A percentile compares a stretch with the other conserved stretches of the same genome.
These are phyloP conservation scores for Cutaneotrichosporon dermatis DNA, from an alignment of 1,284 basidiomycete genomes.

Conservation along the genomic window DNA sequence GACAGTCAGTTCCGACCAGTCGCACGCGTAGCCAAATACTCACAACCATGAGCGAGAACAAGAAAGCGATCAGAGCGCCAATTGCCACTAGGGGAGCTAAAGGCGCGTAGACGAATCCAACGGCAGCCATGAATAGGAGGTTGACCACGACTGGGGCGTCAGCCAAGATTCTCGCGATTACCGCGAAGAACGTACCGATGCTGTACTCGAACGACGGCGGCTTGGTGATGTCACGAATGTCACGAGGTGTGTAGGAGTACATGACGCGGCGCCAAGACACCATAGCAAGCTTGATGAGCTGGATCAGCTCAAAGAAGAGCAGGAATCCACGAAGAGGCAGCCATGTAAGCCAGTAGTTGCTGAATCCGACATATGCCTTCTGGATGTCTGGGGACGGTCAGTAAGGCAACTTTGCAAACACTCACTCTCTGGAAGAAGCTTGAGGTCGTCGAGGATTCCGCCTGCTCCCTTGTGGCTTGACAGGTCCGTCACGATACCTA, in stretches of 20 bases:
- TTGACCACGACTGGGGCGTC: slow-evolving; percentile 41
- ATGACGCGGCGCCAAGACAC: slow-evolving; percentile 78
- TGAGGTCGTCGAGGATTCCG: slow-evolving; percentile 54
- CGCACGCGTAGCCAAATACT: slow-evolving; percentile 11
- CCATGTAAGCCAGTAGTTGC: slow-evolving; percentile 80
- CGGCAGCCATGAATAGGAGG: slow-evolving; percentile 75
- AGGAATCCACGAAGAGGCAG: slow-evolving; percentile 93
- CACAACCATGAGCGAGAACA: slow-evolving; percentile 53
- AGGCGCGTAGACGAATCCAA: slow-evolving; percentile 85
- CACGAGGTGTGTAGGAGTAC: slow-evolving; percentile 92
- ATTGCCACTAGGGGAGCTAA: slow-evolving; percentile 74
- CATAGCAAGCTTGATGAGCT: slow-evolving; percentile 83
- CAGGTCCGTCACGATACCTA: slow-evolving; percentile 55
- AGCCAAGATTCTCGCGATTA: no score
- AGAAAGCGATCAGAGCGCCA: slow-evolving; percentile 69
- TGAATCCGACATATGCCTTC: slow-evolving; percentile 73
- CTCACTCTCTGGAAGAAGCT: slow-evolving; percentile 41
- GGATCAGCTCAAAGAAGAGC: slow-evolving; percentile 89
- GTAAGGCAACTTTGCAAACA: slow-evolving; percentile 1
- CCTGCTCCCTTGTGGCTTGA: neutral
- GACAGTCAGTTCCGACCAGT: slow-evolving; percentile 46
- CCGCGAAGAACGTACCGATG: slow-evolving; percentile 10
- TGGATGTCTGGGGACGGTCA: slow-evolving; percentile 54
- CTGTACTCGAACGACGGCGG: slow-evolving; percentile 81
- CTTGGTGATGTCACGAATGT: slow-evolving; percentile 93